phyloP scores from a whole-genome alignment of 2,329 filamentous ascomycete species.

The Amylocarpus encephaloides region DNA sequence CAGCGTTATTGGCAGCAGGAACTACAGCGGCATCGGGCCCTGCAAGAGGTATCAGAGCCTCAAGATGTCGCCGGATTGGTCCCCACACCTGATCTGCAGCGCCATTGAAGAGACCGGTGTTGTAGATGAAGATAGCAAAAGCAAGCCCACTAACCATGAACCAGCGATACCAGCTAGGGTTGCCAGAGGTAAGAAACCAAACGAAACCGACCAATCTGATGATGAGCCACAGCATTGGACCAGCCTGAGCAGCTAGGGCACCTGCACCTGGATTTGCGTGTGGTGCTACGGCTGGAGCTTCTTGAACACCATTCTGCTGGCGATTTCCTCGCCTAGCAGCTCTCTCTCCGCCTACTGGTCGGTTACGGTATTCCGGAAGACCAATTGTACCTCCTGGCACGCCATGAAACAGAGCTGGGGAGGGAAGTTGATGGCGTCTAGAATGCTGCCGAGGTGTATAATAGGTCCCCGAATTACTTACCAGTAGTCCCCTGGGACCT shows the following conservation, averaged over 20 bases:
- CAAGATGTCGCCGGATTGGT: slow-evolving; percentile 52
- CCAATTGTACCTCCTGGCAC: slow-evolving; percentile 11
- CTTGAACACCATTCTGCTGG: slow-evolving; percentile 10
- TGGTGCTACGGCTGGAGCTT: slow-evolving; percentile 11
- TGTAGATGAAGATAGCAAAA: slow-evolving; percentile 50
- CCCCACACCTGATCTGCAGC: slow-evolving; percentile 49
- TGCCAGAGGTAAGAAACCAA: slow-evolving; percentile 57
- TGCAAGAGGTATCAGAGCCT: slow-evolving; percentile 51
- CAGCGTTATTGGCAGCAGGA: slow-evolving; percentile 29
- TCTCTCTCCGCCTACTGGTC: slow-evolving; percentile 14
- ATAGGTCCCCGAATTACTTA: slow-evolving; percentile 48
- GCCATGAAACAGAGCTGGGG: not conserved
- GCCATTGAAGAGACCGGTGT: slow-evolving; percentile 52
- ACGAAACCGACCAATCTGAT: slow-evolving; percentile 53
- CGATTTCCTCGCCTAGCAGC: slow-evolving; percentile 13
- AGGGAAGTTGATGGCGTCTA: slow-evolving; percentile 13
- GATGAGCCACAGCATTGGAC: slow-evolving; percentile 57
- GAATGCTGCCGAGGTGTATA: slow-evolving; percentile 39
- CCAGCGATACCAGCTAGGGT: slow-evolving; percentile 54
- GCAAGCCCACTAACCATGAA: slow-evolving; percentile 49
- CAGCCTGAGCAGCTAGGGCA: slow-evolving; percentile 33
- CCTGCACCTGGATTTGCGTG: slow-evolving; percentile 29
- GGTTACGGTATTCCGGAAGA: slow-evolving; percentile 25
- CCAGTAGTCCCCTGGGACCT: slow-evolving; percentile 51
- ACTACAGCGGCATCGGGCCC: slow-evolving; percentile 32